phyloP scores from a whole-genome alignment of 495 filamentous ascomycete species.

The Sphaerosporella brunnea region DNA sequence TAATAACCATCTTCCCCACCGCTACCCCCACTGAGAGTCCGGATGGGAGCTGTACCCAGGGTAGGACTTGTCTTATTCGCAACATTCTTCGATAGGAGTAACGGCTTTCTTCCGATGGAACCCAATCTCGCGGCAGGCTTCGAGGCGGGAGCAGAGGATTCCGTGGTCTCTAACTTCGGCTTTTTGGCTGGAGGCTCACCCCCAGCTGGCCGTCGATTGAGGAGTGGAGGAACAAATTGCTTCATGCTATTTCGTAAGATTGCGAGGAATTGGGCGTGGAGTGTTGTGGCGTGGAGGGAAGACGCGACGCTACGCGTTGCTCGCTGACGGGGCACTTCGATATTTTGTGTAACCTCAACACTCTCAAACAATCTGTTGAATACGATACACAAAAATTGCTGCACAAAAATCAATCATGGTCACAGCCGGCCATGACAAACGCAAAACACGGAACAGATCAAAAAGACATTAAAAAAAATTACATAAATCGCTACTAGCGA shows the following conservation, averaged over 20 bases:
- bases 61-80: too few relatives aligned
- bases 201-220: slow-evolving; percentile 9
- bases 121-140: not conserved
- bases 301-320: too few relatives aligned
- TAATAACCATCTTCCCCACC: slow-evolving; percentile 33
- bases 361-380: too few relatives aligned
- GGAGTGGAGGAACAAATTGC: slow-evolving; percentile 22
- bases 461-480: too few relatives aligned
- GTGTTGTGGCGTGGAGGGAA: not conserved
- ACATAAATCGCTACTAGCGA: too few relatives aligned
- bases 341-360: not conserved
- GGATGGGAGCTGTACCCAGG: not conserved
- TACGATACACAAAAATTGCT: too few relatives aligned
- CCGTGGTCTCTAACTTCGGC: not conserved
- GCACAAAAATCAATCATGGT: too few relatives aligned
- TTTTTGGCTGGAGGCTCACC: slow-evolving; percentile 4
- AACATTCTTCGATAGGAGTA: slow-evolving; percentile 29
- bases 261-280: not conserved
- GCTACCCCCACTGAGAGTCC: not conserved
- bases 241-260: slow-evolving; percentile 12
- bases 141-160: slow-evolving; percentile 1
- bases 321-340: not conserved
- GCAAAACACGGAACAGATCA: too few relatives aligned
- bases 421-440: too few relatives aligned
- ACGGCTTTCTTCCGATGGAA: slow-evolving; percentile 17